Evolutionary conservation across 441 rosid species (phyloP).

Genomic region (Raphanus hybrid): DNA sequence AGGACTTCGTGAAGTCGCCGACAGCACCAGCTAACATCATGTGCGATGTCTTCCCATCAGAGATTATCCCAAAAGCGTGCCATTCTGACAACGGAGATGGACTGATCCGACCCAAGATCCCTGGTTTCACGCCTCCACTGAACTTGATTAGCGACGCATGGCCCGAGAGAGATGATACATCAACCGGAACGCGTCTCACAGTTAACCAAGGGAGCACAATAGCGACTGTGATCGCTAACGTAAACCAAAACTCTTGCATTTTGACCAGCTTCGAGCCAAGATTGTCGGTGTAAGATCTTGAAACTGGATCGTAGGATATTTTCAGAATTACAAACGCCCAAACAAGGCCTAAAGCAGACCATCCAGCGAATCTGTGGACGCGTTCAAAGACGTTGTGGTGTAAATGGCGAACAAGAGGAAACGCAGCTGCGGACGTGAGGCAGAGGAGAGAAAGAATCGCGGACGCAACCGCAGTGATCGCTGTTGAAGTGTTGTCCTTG

Average conservation of each 20-base stretch:
- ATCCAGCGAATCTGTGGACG: constrained; percentile 70
- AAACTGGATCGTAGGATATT: constrained; percentile 51
- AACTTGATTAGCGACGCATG: constrained; percentile 71
- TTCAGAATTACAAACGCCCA: constrained; percentile 64
- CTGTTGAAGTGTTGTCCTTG: constrained; percentile 53
- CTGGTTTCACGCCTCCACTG: constrained; percentile 70
- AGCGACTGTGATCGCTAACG: constrained; percentile 53
- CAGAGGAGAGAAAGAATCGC: constrained; percentile 59
- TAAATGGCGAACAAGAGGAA: constrained; percentile 75
- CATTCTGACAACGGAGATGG: constrained; percentile 84
- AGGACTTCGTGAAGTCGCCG: constrained; percentile 75
- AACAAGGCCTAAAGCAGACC: constrained; percentile 64
- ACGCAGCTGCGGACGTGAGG: constrained; percentile 62
- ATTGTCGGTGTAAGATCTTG: constrained; percentile 49
- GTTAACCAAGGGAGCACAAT: constrained; percentile 75
- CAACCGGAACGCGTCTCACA: constrained; percentile 59
- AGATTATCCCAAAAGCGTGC: constrained; percentile 87
- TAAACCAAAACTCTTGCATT: constrained; percentile 74
- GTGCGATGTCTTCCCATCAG: constrained; percentile 67
- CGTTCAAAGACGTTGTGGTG: constrained; percentile 82
- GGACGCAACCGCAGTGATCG: constrained; percentile 56
- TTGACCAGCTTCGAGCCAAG: constrained; percentile 47
- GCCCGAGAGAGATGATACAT: constrained; percentile 56
- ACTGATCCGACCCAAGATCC: constrained; percentile 78
- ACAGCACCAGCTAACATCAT: constrained; percentile 92